Percentiles rank a stretch among this genome's conserved stretches.
Conservation (phyloP, 2,329 filamentous ascomycete genomes). For the Aaosphaeria pasadenensis region DNA sequence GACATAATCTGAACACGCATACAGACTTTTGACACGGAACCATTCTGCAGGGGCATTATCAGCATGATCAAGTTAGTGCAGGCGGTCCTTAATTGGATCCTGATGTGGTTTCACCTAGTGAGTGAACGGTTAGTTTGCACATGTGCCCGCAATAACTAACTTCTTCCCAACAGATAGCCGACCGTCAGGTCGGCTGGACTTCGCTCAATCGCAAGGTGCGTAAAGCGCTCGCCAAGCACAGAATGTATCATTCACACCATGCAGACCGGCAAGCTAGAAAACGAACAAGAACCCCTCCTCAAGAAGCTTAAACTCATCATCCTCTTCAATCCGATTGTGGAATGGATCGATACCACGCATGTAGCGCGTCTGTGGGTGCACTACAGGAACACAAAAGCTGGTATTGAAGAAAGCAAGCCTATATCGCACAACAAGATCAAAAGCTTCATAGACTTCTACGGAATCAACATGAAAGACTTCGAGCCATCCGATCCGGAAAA, state of each 20-base stretch:
- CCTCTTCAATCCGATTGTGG: slow-evolving; percentile 35
- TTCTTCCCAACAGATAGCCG: too few species aligned
- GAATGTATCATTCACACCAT: too few species aligned
- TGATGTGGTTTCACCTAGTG: background rate
- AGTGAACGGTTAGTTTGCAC: background rate
- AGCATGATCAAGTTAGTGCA: slow-evolving; percentile 42
- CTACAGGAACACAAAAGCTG: slow-evolving; percentile 29
- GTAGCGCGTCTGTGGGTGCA: slow-evolving; percentile 38
- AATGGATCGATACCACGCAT: slow-evolving; percentile 21
- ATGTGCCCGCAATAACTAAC: too few species aligned
- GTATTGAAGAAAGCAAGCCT: slow-evolving; percentile 24
- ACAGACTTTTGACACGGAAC: too few species aligned
- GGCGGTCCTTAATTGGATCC: slow-evolving; percentile 34
- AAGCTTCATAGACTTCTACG: slow-evolving; percentile 36
- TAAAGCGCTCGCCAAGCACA: too few species aligned
- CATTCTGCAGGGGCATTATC: too few species aligned
- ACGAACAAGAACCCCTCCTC: slow-evolving; percentile 26
- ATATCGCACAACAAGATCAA: slow-evolving; percentile 35
- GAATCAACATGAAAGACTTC: slow-evolving; percentile 40
- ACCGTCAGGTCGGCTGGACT: slow-evolving; percentile 6
- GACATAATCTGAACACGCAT: too few species aligned
- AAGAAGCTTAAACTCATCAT: slow-evolving; percentile 44
- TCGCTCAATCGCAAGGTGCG: slow-evolving; percentile 4
- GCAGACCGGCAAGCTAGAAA: background rate
- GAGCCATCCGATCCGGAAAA: slow-evolving; percentile 32